These are phyloP conservation scores for Penicillium simplicissimum DNA, from an alignment of 495 filamentous ascomycete species.

Conservation along the genomic window DNA sequence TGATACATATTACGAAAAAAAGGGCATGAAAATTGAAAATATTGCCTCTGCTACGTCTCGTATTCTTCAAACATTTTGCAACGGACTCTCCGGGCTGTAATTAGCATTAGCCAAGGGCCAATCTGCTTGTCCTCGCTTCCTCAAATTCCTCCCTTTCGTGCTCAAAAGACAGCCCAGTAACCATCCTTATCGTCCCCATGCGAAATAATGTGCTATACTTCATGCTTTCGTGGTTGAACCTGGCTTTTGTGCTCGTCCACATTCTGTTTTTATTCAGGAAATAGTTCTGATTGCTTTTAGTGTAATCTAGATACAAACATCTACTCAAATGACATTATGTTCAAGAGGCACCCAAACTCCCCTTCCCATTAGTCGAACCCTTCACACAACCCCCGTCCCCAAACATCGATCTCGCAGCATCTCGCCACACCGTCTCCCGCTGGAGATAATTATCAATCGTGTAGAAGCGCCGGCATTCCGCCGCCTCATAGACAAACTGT, in stretches of 20 bases:
- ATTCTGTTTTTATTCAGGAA: neutral
- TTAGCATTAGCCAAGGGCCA: neutral
- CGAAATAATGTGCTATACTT: too few species aligned
- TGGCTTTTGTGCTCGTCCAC: too few species aligned
- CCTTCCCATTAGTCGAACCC: conserved; percentile 30
- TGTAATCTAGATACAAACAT: neutral
- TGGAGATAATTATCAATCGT: conserved; percentile 32
- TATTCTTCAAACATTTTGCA: neutral
- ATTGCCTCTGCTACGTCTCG: neutral
- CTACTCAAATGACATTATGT: neutral
- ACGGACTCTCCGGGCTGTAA: too few species aligned
- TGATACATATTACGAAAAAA: conserved; percentile 47
- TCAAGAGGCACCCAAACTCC: conserved; percentile 24
- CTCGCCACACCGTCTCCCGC: conserved; percentile 31
- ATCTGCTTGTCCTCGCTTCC: neutral
- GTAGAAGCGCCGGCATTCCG: conserved; percentile 43
- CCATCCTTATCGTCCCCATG: too few species aligned
- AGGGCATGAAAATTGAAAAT: conserved; percentile 44
- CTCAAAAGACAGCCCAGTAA: neutral
- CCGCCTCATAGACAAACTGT: conserved; percentile 42
- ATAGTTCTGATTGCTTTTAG: neutral
- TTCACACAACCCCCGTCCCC: conserved; percentile 27
- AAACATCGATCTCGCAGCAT: conserved; percentile 33
- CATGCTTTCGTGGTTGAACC: too few species aligned
- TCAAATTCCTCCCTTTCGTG: neutral